Percentiles rank a stretch among this genome's conserved stretches.
These are phyloP conservation scores for Schizopora paradoxa DNA, from an alignment of 1,284 basidiomycete genomes.

Conservation along the genomic window DNA sequence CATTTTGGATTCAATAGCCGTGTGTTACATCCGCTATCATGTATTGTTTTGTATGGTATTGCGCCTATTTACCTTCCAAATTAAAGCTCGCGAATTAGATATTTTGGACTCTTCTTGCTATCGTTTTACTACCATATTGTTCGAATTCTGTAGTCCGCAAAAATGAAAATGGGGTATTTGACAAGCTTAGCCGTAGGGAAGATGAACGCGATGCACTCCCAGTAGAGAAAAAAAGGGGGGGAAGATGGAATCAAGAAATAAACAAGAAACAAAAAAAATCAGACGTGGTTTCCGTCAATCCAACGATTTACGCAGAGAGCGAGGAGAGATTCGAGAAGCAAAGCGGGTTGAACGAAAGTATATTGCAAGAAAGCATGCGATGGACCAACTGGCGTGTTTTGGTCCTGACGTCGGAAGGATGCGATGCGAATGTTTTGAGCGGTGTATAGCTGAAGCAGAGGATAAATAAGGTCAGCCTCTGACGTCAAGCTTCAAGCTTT, in stretches of 20 bases:
- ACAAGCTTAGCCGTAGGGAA: too few relatives aligned
- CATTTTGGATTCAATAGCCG: conserved; percentile 13
- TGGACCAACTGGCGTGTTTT: conserved; percentile 54
- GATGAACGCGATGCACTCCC: too few relatives aligned
- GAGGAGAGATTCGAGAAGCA: conserved; percentile 58
- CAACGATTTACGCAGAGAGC: conserved; percentile 68
- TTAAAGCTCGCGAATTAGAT: conserved; percentile 12
- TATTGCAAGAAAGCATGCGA: conserved; percentile 59
- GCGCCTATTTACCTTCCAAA: conserved; percentile 16
- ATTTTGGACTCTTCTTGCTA: too few relatives aligned
- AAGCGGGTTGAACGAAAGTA: conserved; percentile 50
- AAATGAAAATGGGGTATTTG: too few relatives aligned
- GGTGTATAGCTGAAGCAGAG: conserved; percentile 38
- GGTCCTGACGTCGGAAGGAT: conserved; percentile 47
- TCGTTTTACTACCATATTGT: too few relatives aligned
- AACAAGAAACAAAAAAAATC: not conserved
- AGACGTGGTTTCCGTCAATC: conserved; percentile 47
- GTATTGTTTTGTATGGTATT: conserved; percentile 11
- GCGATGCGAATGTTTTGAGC: conserved; percentile 46
- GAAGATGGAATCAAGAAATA: not conserved
- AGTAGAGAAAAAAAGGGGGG: not conserved
- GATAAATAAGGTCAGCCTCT: too few relatives aligned
- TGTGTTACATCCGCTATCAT: conserved; percentile 16
- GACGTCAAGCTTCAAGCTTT: too few relatives aligned
- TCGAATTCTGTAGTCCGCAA: too few relatives aligned